Base-by-base conservation (phyloP, 139 green algal genomes). In the Chlorokybus atmophyticus region DNA sequence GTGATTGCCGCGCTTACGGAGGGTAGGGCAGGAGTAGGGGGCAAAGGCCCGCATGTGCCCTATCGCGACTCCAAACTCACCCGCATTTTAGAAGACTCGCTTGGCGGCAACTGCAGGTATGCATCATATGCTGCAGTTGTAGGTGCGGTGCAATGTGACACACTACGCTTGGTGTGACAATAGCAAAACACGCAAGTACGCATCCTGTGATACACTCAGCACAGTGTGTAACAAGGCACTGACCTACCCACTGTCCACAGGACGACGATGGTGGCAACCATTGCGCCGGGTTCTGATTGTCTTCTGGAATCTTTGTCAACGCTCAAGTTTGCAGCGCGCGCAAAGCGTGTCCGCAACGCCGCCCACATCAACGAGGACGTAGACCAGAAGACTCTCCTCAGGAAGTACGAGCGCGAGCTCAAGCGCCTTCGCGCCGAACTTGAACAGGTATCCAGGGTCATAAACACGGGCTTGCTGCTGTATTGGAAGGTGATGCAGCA, bases 41-140 rank as follows among this genome's bases (percentile, higher is more conserved):
- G n/a, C n/a, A n/a, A n/a, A n/a, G 74, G 79, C 5, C 40, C 71
- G 5, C 87, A 96, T 67, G 84, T 96, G 52, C 88, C 88, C 0
- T 96, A 95, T 74, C 70, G 86, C 25, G 85, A 96, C 70, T 88
- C 77, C 57, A 93, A 94, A 74, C 75, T 95, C 14, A 95, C 87
- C 3, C 71, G 87, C 52, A 47, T 61, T 10, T 28, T 57, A 17
- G 26, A 57, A 28, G 21, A 40, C 50, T 39, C 17, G 10, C 21
- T 57, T 5, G 50, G 50, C 5, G 50, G 50, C 50, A 57, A 57
- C 50, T 38, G 27, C 50, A 7, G 47, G n/a, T n/a, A n/a, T n/a
- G n/a, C n/a, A n/a, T n/a, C n/a, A n/a, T n/a, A n/a, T n/a, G n/a
- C n/a, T n/a, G n/a, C n/a, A n/a, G n/a, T n/a, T n/a, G n/a, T n/a